Evolutionary conservation across 108 stramenopile species (phyloP), one percentile per base, ranked within the genome.

Genomic region (Cyclotella kingstonii): DNA sequence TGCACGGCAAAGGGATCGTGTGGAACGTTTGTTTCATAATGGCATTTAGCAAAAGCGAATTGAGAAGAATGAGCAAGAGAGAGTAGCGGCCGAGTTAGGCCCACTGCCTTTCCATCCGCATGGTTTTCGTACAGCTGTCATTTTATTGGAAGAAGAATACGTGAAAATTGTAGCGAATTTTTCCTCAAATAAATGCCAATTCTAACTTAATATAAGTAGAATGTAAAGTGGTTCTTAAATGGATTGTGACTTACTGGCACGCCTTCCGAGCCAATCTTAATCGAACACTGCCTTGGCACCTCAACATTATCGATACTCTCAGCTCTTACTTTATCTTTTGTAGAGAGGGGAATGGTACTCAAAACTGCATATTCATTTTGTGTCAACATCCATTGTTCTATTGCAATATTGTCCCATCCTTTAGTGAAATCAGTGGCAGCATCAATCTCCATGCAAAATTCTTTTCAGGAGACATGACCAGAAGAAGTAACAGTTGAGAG

Each of bases 381-480:
- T 4, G 91, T 81, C 21, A 44, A 66, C 22, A 53, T 66, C 94
- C 94, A 98, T 60, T 95, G 81, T 14, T 79, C 18, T 41, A 84
- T 54, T 2, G 84, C 68, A 27, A 68, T 46, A 14, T 45, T 65
- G 66, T 98, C 97, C 97, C 97, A 98, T 18, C 81, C 64, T 29
- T 80, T 40, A 3, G 73, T 73, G 60, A 98, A 93, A 46, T 85
- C 77, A 41, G 82, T 87, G 60, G 96, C 94, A 3, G 96, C 81
- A 87, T 96, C 96, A 39, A 91, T 89, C 73, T 97, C 94, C 90
- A 98, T 87, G 84, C 96, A 98, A 66, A 95, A 98, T 68, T 98
- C 95, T 56, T 2, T 27, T 1, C n/a, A 45, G 43, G n/a, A 21
- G 19, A 22, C 19, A 4, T 22, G 19, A 36, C 11, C 8, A 57